Base-by-base conservation (phyloP, 257 asterid species). In the Fraxinus quadrangulata region DNA sequence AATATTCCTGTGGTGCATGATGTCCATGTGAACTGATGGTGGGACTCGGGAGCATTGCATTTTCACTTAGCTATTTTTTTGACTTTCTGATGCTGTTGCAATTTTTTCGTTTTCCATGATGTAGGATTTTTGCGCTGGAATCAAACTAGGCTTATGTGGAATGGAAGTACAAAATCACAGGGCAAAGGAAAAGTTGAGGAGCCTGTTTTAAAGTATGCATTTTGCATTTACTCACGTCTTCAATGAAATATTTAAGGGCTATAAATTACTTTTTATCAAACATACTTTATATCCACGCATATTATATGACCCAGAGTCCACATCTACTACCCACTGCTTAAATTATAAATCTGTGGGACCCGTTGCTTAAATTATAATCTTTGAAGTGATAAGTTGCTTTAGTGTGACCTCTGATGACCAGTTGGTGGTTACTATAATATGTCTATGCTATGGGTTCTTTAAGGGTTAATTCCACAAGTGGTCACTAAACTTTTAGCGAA, bases 61-160 rank as follows among this genome's bases (percentile, higher is more conserved):
- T 23, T 31, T 37, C 69, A 24, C 30, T 30, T 12, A 17, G 2
- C 10, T 40, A 37, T 8, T n/a, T 21, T 63, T 34, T n/a, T 72
- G 73, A 16, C 65, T 65, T 61, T 70, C 12, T 6, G 14, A 17
- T 47, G 68, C 49, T 67, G 80, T 71, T 59, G 79, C 51, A 67
- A 36, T 61, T 24, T 63, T 33, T 34, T 56, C 4, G 1, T 72
- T 78, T 84, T 66, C 17, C 28, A 72, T n/a, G 71, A 21, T 80
- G 78, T 81, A 92, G 97, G 97, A 71, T 82, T 81, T 76, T 82
- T 80, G 66, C 86, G 73, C 56, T 90, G 96, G 96, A 89, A 84
- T 82, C 96, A 92, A 77, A 83, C 86, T 81, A 88, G 97, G 82
- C 82, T 70, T 79, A 89, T 88, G 67, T 92, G 97, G 97, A 66